phyloP scores from a whole-genome alignment of 768 basidiomycete genomes.

The Podaxis sp. region DNA sequence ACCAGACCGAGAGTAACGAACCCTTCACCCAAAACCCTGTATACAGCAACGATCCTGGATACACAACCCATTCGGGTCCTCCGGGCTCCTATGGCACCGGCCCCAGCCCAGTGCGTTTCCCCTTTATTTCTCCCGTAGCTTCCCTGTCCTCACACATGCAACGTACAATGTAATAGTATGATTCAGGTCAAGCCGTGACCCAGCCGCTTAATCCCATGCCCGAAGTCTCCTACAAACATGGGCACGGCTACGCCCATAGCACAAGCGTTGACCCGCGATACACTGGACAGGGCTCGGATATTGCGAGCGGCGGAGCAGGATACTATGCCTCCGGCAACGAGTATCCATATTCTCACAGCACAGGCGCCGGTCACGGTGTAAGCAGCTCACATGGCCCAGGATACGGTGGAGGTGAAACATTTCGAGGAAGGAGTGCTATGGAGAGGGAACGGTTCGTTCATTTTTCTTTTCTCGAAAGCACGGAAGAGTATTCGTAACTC shows the following conservation, averaged over 20 bases:
- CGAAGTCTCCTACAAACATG: neutral
- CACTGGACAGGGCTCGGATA: neutral
- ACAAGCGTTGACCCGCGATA: neutral
- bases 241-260: neutral
- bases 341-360: neutral
- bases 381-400: neutral
- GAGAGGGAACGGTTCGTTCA: conserved; percentile 8
- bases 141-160: neutral
- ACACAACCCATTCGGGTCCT: neutral
- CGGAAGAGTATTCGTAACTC: neutral
- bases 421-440: neutral
- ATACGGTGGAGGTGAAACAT: neutral
- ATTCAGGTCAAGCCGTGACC: neutral
- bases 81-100: neutral
- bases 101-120: neutral
- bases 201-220: neutral
- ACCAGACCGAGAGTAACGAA: neutral
- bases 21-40: neutral
- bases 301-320: no score
- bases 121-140: neutral
- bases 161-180: neutral
- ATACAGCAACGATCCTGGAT: neutral
- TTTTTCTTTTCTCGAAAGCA: neutral
- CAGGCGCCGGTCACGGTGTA: neutral
- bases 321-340: no score